Conservation (phyloP, 345 rosid genomes). For the Diplotaxis tenuifolia region DNA sequence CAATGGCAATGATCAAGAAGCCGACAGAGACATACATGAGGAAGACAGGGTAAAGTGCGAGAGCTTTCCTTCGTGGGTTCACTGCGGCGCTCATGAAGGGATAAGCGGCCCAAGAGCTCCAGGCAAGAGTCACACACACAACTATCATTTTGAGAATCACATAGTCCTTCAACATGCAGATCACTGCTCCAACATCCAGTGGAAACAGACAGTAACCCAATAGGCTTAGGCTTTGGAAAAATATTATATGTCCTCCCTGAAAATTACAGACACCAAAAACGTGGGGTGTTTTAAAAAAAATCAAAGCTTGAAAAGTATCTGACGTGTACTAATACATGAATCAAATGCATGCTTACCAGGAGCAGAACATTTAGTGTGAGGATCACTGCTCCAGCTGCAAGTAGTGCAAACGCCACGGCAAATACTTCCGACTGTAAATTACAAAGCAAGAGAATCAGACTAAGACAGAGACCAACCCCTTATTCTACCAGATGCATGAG, state of each 20-base stretch:
- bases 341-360: too few relatives aligned
- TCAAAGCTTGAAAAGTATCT: neutral
- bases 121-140: conserved; percentile 70
- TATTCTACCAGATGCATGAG: neutral
- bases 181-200: conserved; percentile 72
- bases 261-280: neutral
- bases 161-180: conserved; percentile 76
- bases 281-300: neutral
- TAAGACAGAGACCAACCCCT: too few relatives aligned
- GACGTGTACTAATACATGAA: too few relatives aligned
- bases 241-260: conserved; percentile 90
- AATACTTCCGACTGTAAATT: conserved; percentile 87
- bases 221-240: conserved; percentile 84
- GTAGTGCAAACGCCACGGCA: conserved; percentile 95
- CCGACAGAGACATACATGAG: conserved; percentile 97
- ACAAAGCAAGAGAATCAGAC: conserved; percentile 9
- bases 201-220: conserved; percentile 87
- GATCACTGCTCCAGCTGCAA: conserved; percentile 93
- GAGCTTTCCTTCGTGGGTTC: conserved; percentile 81
- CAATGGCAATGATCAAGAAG: conserved; percentile 87
- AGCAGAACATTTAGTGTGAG: conserved; percentile 90
- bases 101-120: conserved; percentile 97
- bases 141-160: conserved; percentile 67
- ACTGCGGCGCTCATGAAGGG: conserved; percentile 95
- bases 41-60: conserved; percentile 85